These are phyloP conservation scores for Cruciata laevipes DNA, from an alignment of 257 asterid genomes.

Conservation along the genomic window DNA sequence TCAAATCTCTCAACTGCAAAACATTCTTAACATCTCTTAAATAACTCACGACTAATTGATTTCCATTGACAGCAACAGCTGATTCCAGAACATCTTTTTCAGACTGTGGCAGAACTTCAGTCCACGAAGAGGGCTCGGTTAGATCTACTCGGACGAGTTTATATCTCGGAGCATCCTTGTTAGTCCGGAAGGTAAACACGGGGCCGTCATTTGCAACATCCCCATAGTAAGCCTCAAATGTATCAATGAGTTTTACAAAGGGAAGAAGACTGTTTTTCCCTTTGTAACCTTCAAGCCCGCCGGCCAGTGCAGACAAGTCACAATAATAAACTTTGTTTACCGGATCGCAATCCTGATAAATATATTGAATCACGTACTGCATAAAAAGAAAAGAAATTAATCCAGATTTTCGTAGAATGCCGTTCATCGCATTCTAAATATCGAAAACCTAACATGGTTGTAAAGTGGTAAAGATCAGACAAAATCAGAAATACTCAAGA, in stretches of 20 bases:
- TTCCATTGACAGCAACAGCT: constrained; percentile 62
- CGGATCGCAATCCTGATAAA: constrained; percentile 69
- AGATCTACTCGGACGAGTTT: constrained; percentile 72
- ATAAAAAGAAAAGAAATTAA: constrained; percentile 9
- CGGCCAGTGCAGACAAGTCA: constrained; percentile 53
- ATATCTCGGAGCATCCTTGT: constrained; percentile 89
- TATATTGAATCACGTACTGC: constrained; percentile 79
- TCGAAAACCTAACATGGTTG: background rate
- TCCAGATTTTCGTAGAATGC: background rate
- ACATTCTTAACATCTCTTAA: constrained; percentile 82
- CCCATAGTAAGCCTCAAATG: constrained; percentile 66
- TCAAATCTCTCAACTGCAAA: constrained; percentile 77
- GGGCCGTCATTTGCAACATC: constrained; percentile 74
- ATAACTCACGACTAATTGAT: constrained; percentile 60
- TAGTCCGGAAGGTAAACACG: constrained; percentile 67
- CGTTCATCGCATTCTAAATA: background rate
- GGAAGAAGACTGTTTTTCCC: constrained; percentile 57
- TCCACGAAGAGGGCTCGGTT: constrained; percentile 62
- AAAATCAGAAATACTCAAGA: background rate
- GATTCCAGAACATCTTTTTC: constrained; percentile 83
- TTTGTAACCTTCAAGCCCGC: constrained; percentile 59
- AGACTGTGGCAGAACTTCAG: constrained; percentile 60
- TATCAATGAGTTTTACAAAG: constrained; percentile 71
- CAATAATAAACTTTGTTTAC: constrained; percentile 80
- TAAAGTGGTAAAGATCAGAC: background rate